Conservation (phyloP, 2,329 filamentous ascomycete species). For the Alternaria sp. region DNA sequence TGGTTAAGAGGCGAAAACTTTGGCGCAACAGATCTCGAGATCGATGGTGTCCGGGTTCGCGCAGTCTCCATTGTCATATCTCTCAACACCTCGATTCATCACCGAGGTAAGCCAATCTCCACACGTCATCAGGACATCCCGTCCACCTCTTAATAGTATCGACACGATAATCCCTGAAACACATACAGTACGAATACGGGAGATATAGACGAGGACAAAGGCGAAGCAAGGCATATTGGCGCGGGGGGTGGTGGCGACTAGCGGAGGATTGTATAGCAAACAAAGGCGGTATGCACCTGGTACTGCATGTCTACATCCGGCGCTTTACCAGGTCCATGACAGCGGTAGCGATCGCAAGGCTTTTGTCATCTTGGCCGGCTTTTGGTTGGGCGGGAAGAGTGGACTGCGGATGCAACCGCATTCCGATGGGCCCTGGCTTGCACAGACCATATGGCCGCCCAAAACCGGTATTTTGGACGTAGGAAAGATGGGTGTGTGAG, state of each 20-base stretch:
- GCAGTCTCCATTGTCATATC: slow-evolving; percentile 9
- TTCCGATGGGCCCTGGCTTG: slow-evolving; percentile 28
- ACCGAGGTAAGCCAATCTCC: neutral
- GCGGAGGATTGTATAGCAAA: slow-evolving; percentile 21
- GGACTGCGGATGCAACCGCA: slow-evolving; percentile 16
- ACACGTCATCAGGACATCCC: slow-evolving; percentile 1
- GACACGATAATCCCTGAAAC: slow-evolving; percentile 15
- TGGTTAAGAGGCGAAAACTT: slow-evolving; percentile 14
- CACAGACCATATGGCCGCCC: neutral
- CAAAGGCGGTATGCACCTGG: slow-evolving; percentile 35
- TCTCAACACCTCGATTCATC: neutral
- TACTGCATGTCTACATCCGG: slow-evolving; percentile 28
- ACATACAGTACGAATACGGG: neutral
- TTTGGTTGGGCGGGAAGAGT: slow-evolving; percentile 5
- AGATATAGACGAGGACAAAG: slow-evolving; percentile 18
- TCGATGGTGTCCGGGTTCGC: neutral
- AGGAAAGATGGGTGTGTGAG: neutral
- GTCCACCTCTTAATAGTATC: neutral
- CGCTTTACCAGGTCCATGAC: slow-evolving; percentile 3
- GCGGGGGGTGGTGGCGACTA: slow-evolving; percentile 11
- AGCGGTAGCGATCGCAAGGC: slow-evolving; percentile 9
- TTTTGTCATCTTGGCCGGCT: slow-evolving; percentile 16
- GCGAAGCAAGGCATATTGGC: slow-evolving; percentile 7
- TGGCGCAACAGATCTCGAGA: neutral
- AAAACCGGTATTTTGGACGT: neutral